phyloP scores from a whole-genome alignment of 2,329 filamentous ascomycete genomes.

The Colletotrichum agaves region DNA sequence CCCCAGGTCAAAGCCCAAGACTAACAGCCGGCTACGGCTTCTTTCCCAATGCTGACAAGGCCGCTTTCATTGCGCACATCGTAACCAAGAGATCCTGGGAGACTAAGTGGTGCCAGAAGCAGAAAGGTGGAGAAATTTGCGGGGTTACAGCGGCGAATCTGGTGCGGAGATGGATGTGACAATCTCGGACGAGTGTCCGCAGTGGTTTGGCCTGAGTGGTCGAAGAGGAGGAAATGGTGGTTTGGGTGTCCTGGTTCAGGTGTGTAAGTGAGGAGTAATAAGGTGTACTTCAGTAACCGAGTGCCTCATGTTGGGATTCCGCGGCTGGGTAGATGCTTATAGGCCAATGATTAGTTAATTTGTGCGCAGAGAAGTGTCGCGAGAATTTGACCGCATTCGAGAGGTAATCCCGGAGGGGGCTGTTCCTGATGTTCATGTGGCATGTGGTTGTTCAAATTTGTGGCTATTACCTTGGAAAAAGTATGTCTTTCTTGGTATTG shows the following conservation, averaged over 20 bases:
- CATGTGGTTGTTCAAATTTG: not conserved
- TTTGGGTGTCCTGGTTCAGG: constrained; percentile 4
- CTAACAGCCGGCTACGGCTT: constrained; percentile 31
- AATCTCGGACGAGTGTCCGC: constrained; percentile 23
- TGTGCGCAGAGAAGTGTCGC: not conserved
- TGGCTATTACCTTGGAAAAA: not conserved
- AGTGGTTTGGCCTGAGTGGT: constrained; percentile 14
- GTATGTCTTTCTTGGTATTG: not conserved
- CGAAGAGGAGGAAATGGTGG: constrained; percentile 3
- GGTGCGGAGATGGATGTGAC: constrained; percentile 36
- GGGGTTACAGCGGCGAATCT: constrained; percentile 37
- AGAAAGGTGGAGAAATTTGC: constrained; percentile 38
- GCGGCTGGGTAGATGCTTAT: constrained; percentile 24
- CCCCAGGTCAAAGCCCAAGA: not conserved
- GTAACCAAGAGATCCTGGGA: constrained; percentile 33
- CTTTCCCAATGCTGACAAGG: constrained; percentile 38
- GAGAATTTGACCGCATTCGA: not conserved
- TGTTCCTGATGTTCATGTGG: not conserved
- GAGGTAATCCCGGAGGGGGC: not conserved
- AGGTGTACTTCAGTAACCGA: constrained; percentile 4
- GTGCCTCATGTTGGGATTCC: constrained; percentile 15
- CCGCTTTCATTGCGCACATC: constrained; percentile 33
- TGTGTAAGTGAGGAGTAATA: constrained; percentile 3
- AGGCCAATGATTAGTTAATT: constrained; percentile 25
- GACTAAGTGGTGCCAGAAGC: constrained; percentile 32